Evolutionary conservation across 2,329 filamentous ascomycete genomes (phyloP).

Genomic region (Exophiala aquamarina): DNA sequence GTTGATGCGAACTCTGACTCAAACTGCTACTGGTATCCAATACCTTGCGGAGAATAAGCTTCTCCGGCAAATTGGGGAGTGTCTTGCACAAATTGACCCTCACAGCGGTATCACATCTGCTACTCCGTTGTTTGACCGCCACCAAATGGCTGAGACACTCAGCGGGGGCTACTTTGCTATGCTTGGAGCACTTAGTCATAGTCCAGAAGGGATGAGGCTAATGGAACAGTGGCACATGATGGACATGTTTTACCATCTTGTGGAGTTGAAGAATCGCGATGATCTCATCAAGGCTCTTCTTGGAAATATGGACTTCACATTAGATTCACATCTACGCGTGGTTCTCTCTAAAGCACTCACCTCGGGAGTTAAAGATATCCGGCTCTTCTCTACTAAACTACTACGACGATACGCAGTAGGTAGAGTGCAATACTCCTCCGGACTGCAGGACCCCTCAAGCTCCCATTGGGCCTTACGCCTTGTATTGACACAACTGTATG

Average conservation of each 20-base stretch:
- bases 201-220: slow-evolving; percentile 79
- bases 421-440: slow-evolving; percentile 43
- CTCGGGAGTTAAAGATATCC: slow-evolving; percentile 83
- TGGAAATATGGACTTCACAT: slow-evolving; percentile 86
- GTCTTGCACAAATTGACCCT: slow-evolving; percentile 89
- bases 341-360: slow-evolving; percentile 92
- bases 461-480: slow-evolving; percentile 96
- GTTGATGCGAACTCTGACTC: slow-evolving; percentile 79
- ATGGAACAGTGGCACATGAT: slow-evolving; percentile 97
- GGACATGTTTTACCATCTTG: slow-evolving; percentile 99
- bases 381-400: slow-evolving; percentile 84
- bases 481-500: slow-evolving; percentile 97
- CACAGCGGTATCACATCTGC: slow-evolving; percentile 68
- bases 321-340: slow-evolving; percentile 85
- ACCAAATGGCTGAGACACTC: slow-evolving; percentile 80
- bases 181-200: slow-evolving; percentile 80
- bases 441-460: slow-evolving; percentile 53
- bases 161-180: slow-evolving; percentile 93
- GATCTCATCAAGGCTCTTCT: slow-evolving; percentile 88
- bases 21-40: slow-evolving; percentile 78
- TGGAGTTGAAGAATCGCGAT: slow-evolving; percentile 85
- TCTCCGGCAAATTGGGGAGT: slow-evolving; percentile 90
- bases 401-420: slow-evolving; percentile 80
- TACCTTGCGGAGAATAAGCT: slow-evolving; percentile 92
- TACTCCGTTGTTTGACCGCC: slow-evolving; percentile 82